A percentile compares a stretch with the other conserved stretches of the same genome.
Conservation (phyloP, 257 asterid genomes). For the Solanum chmielewskii region DNA sequence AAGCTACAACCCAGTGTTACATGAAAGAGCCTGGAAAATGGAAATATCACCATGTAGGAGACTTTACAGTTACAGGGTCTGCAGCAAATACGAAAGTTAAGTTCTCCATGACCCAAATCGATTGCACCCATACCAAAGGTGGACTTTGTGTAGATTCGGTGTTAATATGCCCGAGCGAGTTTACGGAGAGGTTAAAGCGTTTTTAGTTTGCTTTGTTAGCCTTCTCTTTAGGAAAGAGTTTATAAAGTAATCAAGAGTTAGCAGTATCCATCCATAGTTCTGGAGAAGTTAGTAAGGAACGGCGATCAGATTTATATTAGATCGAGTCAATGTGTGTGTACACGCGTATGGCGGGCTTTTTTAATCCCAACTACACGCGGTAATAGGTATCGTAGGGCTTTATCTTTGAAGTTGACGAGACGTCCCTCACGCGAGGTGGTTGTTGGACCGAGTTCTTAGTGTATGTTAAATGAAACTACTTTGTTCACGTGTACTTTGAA, state of each 20-base stretch:
- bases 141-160: slow-evolving; percentile 91
- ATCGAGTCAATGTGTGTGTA: not conserved
- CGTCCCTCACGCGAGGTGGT: no score
- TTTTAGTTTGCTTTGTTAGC: not conserved
- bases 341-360: not conserved
- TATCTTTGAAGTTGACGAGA: not conserved
- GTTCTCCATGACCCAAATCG: slow-evolving; percentile 87
- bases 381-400: not conserved
- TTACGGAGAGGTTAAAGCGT: slow-evolving; percentile 45
- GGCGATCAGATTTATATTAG: not conserved
- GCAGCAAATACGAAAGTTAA: slow-evolving; percentile 41
- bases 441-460: not conserved
- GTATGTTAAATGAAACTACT: not conserved
- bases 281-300: not conserved
- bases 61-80: slow-evolving; percentile 35
- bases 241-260: not conserved
- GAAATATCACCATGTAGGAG: slow-evolving; percentile 64
- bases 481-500: not conserved
- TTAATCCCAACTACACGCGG: not conserved
- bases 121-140: slow-evolving; percentile 90
- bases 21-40: slow-evolving; percentile 69
- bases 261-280: not conserved
- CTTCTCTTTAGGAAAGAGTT: not conserved
- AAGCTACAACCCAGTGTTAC: slow-evolving; percentile 59
- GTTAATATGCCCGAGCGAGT: slow-evolving; percentile 44